These are phyloP conservation scores for Catunica adiposa DNA, from an alignment of 2,329 filamentous ascomycete species.

Conservation along the genomic window DNA sequence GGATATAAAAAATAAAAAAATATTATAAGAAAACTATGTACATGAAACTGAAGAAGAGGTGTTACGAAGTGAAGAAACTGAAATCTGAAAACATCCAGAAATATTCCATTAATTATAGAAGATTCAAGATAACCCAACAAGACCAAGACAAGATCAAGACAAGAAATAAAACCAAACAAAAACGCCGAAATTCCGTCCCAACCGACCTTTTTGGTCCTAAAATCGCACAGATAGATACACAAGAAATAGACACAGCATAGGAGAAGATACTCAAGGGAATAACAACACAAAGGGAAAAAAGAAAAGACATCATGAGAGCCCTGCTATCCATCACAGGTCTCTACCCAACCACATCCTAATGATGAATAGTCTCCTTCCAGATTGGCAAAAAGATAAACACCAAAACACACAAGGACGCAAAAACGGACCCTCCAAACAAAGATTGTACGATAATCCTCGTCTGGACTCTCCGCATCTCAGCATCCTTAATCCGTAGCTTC, in stretches of 20 bases:
- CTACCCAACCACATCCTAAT: background rate
- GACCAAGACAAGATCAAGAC: too few species aligned
- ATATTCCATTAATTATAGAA: background rate
- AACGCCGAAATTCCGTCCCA: background rate
- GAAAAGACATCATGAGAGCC: background rate
- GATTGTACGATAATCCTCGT: conserved; percentile 29
- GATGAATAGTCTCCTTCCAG: conserved; percentile 23
- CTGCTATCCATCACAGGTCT: background rate
- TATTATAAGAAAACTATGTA: conserved; percentile 11
- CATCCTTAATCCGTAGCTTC: conserved; percentile 29
- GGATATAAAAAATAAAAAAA: conserved; percentile 2
- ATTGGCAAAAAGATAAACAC: conserved; percentile 29
- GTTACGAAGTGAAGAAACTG: background rate
- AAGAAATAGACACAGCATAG: background rate
- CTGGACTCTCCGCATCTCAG: conserved; percentile 27
- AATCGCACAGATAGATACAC: background rate
- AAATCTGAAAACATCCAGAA: background rate
- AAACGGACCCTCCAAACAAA: conserved; percentile 23
- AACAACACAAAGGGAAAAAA: background rate
- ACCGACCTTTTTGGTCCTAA: background rate
- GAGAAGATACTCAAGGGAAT: background rate
- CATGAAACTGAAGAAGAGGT: conserved; percentile 5
- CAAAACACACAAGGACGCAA: conserved; percentile 23
- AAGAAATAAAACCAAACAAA: background rate
- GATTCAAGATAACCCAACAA: background rate